Base-by-base conservation (phyloP, 306 rosid genomes). In the Bauhinia variegata region DNA sequence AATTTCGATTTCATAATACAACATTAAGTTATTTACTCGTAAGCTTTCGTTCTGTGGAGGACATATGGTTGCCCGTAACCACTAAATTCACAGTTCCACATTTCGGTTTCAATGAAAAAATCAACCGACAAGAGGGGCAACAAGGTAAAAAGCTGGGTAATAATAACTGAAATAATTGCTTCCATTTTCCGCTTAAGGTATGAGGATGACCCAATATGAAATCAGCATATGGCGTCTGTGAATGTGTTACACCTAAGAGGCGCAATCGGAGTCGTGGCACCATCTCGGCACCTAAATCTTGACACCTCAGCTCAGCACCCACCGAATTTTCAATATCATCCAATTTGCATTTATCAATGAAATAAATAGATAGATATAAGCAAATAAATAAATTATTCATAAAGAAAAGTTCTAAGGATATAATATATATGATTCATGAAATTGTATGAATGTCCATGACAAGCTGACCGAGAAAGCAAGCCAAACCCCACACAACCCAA, bases 161-260 rank as follows among this genome's bases (percentile, higher is more conserved):
- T 9, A 2, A 12, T 4, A 46, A 4, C 11, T 2, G 4, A 15
- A 1, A 0, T 28, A 48, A 53, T 15, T 36, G 30, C 47, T 16
- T 36, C 14, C 6, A 36, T 17, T 57, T 11, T 18, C 5, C 14
- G 48, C 32, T 1, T 1, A 58, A 37, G 49, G 14, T 12, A 13
- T 4, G n/a, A 15, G n/a, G 46, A 1, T 41, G 46, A 41, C 46
- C 46, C 28, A 41, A 11, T 41, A 4, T 46, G 6, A 46, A n/a
- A 46, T 6, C 16, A 0, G 18, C 17, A 2, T 23, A 1, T 4
- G 65, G 54, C 42, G 3, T 2, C 4, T 0, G 30, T 1, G 70
- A 41, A 23, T 44, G 72, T 4, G 18, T 54, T 16, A 32, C 73
- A 67, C 63, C 53, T 54, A 67, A 28, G 63, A 30, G 10, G 18